These are phyloP conservation scores for Flaveria bidentis DNA, from an alignment of 129 eudicot genomes.

Conservation along the genomic window DNA sequence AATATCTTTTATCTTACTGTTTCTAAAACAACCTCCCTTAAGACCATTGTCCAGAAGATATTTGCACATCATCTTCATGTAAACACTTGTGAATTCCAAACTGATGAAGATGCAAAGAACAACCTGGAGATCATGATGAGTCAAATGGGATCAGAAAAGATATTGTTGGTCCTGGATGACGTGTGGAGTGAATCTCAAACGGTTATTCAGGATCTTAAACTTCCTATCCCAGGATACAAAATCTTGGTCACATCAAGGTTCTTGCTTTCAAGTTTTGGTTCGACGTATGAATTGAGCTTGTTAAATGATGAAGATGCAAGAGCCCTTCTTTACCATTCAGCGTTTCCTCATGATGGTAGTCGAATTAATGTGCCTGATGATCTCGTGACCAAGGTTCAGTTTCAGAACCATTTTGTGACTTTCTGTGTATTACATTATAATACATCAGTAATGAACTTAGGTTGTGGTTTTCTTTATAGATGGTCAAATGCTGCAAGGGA, in stretches of 20 bases:
- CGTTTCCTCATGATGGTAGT: slow-evolving; percentile 32
- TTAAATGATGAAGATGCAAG: slow-evolving; percentile 45
- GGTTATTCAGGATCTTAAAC: slow-evolving; percentile 35
- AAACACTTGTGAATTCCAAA: slow-evolving; percentile 27
- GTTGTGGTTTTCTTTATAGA: slow-evolving; percentile 28
- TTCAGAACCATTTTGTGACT: not conserved
- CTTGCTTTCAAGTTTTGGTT: slow-evolving; percentile 29
- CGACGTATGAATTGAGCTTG: slow-evolving; percentile 34
- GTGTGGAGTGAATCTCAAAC: slow-evolving; percentile 47
- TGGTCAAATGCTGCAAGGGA: slow-evolving; percentile 54
- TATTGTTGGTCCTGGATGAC: slow-evolving; percentile 55
- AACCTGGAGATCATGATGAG: slow-evolving; percentile 36
- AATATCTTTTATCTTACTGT: slow-evolving; percentile 55
- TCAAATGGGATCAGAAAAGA: slow-evolving; percentile 26
- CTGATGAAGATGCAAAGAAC: slow-evolving; percentile 50
- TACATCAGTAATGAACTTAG: not conserved
- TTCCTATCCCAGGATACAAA: slow-evolving; percentile 40
- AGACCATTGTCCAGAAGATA: slow-evolving; percentile 35
- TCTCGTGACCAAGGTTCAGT: slow-evolving; percentile 44
- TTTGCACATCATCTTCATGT: slow-evolving; percentile 30
- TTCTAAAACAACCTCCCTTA: slow-evolving; percentile 37
- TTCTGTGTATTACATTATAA: slow-evolving; percentile 4
- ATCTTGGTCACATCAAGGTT: slow-evolving; percentile 57
- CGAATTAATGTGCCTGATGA: slow-evolving; percentile 27
- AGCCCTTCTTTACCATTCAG: slow-evolving; percentile 39